Evolutionary conservation across 208 protist genomes (phyloP), one percentile per base, ranked within the genome.

Genomic region (Crithidia acanthocephali): DNA sequence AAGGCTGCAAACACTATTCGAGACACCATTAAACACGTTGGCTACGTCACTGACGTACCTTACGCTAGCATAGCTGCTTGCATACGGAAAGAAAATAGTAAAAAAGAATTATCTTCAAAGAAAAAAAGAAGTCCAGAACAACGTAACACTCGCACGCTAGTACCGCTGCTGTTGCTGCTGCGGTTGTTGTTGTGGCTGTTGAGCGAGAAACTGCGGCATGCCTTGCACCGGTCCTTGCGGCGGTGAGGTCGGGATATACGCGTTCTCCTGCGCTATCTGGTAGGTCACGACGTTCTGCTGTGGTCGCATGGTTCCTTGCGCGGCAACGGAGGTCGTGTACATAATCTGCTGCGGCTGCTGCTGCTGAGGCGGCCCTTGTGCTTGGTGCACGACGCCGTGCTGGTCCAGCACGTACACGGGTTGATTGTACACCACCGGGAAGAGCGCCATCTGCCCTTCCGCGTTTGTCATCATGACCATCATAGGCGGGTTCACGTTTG

Each of bases 391-490:
- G 33, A 72, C 18, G 32, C 42, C 37, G 40, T 56, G 56, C 0
- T 32, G 2, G 44, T 68, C 64, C 25, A 68, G 0, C 72, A 78
- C 47, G 20, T 57, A 72, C 47, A 78, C 52, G 3, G 45, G 65
- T 42, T 65, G 64, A 50, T 62, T 78, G 65, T 78, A 78, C 58
- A 68, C 13, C 20, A 78, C 60, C 1, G 72, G 72, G 28, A 62
- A 72, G 2, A 78, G 27, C 25, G 65, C 32, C 65, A 78, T 68
- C 27, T 78, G 64, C 18, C 72, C 72, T 35, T 72, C 58, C n/a
- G 65, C 45, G 22, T 60, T 67, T n/a, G 47, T 35, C 72, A 78
- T 72, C 64, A 78, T 67, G 25, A 78, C 27, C 72, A 78, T 78
- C 72, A 78, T 68, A 18, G 62, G 66, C 50, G 53, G 58, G 33